Base-by-base conservation (phyloP, 2,329 filamentous ascomycete genomes). In the Coniochaeta sp. region DNA sequence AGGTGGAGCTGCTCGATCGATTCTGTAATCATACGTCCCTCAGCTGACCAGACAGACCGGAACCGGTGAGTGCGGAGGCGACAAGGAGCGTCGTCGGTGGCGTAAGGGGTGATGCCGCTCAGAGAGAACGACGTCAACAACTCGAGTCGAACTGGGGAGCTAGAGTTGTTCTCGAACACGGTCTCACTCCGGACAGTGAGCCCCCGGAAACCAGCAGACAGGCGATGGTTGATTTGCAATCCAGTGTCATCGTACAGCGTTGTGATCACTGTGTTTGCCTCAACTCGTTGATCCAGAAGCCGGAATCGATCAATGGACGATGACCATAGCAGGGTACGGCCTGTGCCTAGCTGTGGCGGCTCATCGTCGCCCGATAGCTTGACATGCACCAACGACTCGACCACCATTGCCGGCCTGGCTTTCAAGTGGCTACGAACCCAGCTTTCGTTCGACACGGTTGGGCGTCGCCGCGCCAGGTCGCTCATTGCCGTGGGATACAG, bases 331-430 rank as follows among this genome's bases (percentile, higher is more conserved):
- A 54, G 42, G 2, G 57, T 59, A 19, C 57, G 40, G 42, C 57
- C 57, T 4, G 57, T 4, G 6, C 57, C 57, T 36, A 59, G 32
- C 42, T 59, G 57, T n/a, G 40, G 40, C 40, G 57, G 9, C 57
- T 59, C 38, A 32, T 54, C 57, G 26, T 59, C 57, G 40, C 42
- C 57, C 7, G 38, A 28, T 8, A 59, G 34, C 30, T 54, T 59
- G 57, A 59, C 28, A 32, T 59, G 57, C 38, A 59, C 57, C 19
- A 59, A 24, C 40, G 57, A 44, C 28, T 59, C 57, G 30, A 59
- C 57, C 1, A 32, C 26, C 16, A 59, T 59, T 8, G 57, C 57
- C 16, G 40, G 19, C 9, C 57, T 12, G 30, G 57, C 57, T 8
- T 24, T 7, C 16, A 8, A 7, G 34, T 16, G 34, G 34, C 16